Evolutionary conservation across 164 flowering plant genomes (phyloP), one percentile per base, ranked within the genome.

Genomic region (Buxus sempervirens): DNA sequence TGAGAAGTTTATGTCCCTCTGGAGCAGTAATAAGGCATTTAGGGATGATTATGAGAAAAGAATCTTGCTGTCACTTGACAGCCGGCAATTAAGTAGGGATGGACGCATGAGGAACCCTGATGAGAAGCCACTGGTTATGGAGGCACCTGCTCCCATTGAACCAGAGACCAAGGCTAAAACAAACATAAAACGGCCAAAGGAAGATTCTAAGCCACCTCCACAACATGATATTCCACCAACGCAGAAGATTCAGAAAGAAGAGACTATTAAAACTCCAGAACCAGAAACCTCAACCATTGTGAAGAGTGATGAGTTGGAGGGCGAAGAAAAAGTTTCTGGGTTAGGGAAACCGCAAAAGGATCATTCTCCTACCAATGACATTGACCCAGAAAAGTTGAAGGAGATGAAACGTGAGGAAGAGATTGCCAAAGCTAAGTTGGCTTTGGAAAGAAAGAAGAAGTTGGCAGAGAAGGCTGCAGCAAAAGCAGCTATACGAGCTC

Each of bases 351-450:
- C 65, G 2, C 79, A 53, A n/a, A 83, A 80, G 73, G 82, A 72
- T 20, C 63, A 76, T 60, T 42, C 77, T 1, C 64, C 23, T 13
- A 59, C 65, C 0, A 69, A 74, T 60, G 82, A 67, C 14, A 70
- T 86, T 13, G 96, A 90, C 76, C 72, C 64, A 45, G 88, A 65
- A 65, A 88, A 83, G 74, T 38, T 88, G 76, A 96, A 87, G 82
- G 98, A 89, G 78, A 69, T 81, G 77, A 92, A 83, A 72, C 85
- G 90, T 69, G 84, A 89, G 63, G 97, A 90, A 77, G 98, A 95
- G 75, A 85, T 87, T 24, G 98, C 84, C 24, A 95, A 95, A 75
- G 86, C 88, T 41, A 88, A 81, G 81, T 79, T 65, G 68, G 97
- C 98, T 25, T 25, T 80, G 71, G 98, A 86, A 67, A 79, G 80